Evolutionary conservation across 1,284 basidiomycete genomes (phyloP).

Genomic region (Lentinula novae-zelandiae): DNA sequence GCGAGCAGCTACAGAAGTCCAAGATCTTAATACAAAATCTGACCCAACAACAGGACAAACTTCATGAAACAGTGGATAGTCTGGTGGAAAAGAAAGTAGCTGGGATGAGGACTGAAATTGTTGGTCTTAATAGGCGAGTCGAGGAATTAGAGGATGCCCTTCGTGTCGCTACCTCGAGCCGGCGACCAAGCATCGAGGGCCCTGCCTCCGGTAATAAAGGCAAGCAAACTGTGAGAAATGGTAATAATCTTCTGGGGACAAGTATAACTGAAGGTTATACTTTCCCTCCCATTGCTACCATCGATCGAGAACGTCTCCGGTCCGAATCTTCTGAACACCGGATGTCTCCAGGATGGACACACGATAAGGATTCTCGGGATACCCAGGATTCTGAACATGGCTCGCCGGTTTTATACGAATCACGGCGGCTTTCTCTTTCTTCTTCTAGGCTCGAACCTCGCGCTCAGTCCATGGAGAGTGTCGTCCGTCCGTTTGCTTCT

Average conservation of each 20-base stretch:
- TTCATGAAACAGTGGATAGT: conserved; percentile 53
- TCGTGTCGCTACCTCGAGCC: conserved; percentile 32
- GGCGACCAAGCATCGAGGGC: conserved; percentile 28
- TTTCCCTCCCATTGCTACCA: conserved; percentile 37
- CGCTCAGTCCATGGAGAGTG: conserved; percentile 12
- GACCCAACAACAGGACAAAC: conserved; percentile 51
- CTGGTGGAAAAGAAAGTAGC: conserved; percentile 55
- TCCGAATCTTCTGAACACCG: conserved; percentile 15
- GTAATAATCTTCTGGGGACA: conserved; percentile 22
- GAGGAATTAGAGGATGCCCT: conserved; percentile 56
- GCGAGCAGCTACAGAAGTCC: conserved; percentile 64
- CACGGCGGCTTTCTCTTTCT: conserved; percentile 45
- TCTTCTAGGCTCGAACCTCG: conserved; percentile 44
- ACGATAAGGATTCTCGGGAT: conserved; percentile 25
- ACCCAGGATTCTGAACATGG: conserved; percentile 32
- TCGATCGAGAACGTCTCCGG: conserved; percentile 17
- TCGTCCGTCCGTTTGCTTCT: conserved; percentile 19
- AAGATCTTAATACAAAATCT: conserved; percentile 48
- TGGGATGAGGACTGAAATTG: conserved; percentile 54
- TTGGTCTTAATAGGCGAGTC: conserved; percentile 47
- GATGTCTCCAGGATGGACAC: conserved; percentile 33
- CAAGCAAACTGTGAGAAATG: conserved; percentile 33
- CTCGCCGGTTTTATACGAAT: conserved; percentile 45
- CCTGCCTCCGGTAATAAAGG: conserved; percentile 27
- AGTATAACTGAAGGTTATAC: conserved; percentile 41